Conservation (phyloP, 1,284 basidiomycete species). For the Cystobasidium pallidum region DNA sequence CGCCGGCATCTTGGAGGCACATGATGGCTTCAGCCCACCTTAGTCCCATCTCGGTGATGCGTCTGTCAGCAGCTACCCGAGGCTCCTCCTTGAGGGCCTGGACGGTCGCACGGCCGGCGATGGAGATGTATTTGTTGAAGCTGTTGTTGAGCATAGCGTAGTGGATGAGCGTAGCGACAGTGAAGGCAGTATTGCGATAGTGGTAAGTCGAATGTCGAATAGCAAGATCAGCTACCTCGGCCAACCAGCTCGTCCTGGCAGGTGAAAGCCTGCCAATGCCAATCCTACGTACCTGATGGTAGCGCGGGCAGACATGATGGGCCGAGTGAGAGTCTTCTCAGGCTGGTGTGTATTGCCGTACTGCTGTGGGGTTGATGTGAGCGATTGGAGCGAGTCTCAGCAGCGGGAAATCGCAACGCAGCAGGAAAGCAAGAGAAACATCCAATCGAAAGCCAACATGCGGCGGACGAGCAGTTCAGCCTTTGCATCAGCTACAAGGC, state of each 20-base stretch:
- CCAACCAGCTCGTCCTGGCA: neutral
- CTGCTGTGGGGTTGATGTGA: neutral
- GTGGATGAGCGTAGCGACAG: neutral
- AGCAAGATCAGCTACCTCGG: constrained; percentile 12
- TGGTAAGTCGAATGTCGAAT: neutral
- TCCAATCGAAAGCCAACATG: constrained; percentile 17
- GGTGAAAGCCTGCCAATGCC: neutral
- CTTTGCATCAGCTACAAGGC: neutral
- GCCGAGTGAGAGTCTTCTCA: neutral
- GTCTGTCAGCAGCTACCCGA: constrained; percentile 57
- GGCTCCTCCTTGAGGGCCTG: constrained; percentile 58
- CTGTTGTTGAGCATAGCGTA: constrained; percentile 48
- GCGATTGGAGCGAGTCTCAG: constrained; percentile 9
- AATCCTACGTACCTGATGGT: constrained; percentile 18
- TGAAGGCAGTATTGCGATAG: neutral
- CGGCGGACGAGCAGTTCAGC: too few species aligned
- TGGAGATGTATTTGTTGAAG: constrained; percentile 59
- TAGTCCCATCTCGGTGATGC: constrained; percentile 46
- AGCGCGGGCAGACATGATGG: constrained; percentile 41
- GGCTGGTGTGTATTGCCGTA: neutral
- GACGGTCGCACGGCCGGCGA: constrained; percentile 58
- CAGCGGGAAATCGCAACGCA: neutral
- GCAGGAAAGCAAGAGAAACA: neutral
- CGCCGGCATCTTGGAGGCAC: neutral
- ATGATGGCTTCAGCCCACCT: constrained; percentile 10